Percentiles rank a stretch among this genome's conserved stretches.
phyloP scores from a whole-genome alignment of 257 asterid genomes.

The Solanum piurae region DNA sequence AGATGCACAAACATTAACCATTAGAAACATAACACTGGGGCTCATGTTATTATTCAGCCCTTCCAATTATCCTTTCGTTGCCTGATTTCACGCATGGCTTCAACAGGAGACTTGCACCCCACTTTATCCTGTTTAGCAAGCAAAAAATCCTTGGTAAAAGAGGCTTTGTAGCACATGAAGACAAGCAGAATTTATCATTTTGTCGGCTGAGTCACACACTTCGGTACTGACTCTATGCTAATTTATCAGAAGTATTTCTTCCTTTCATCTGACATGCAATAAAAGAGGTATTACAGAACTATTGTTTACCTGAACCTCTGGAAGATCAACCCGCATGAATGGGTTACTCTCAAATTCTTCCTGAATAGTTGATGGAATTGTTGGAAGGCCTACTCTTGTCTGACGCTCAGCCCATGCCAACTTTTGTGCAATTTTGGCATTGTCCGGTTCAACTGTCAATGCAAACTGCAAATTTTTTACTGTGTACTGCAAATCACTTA shows the following conservation, averaged over 20 bases:
- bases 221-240: neutral
- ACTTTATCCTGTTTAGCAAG: conserved; percentile 46
- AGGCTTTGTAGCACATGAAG: neutral
- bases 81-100: conserved; percentile 63
- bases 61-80: conserved; percentile 67
- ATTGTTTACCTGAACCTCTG: conserved; percentile 64
- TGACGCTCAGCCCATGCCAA: conserved; percentile 23
- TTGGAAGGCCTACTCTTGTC: conserved; percentile 43
- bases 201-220: neutral
- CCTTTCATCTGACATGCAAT: neutral
- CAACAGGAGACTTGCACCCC: conserved; percentile 68
- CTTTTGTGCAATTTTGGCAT: conserved; percentile 35
- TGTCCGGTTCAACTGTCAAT: conserved; percentile 63
- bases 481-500: conserved; percentile 26
- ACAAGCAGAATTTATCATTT: neutral
- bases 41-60: neutral
- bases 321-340: conserved; percentile 84
- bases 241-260: neutral
- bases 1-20: neutral
- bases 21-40: neutral
- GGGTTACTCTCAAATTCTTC: conserved; percentile 88
- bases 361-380: conserved; percentile 81
- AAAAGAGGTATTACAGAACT: neutral
- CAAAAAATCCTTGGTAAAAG: neutral
- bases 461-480: conserved; percentile 77